Evolutionary conservation across 1,284 basidiomycete species (phyloP), one percentile per base, ranked within the genome.

Genomic region (Ceratobasidium sp.): DNA sequence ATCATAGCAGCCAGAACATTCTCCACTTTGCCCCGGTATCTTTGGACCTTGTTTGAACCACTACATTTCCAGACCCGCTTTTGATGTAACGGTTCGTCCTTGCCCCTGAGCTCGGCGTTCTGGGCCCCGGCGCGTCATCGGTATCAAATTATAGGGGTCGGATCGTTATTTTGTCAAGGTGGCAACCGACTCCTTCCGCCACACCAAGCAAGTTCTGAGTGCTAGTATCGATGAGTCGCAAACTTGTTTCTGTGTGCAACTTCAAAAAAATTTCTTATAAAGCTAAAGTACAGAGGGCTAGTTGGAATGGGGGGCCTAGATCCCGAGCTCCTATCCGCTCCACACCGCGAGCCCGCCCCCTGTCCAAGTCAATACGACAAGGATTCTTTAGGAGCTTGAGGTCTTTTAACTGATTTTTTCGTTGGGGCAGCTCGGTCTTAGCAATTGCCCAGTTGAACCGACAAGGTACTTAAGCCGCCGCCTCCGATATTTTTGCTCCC

Each of bases 361-460:
- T n/a, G 51, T 20, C 51, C 51, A 4, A 53, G 4, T 53, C 51
- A 20, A 23, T 51, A n/a, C 9, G 44, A 46, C n/a, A 15, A 51
- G 49, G 20, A 18, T 55, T 20, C 53, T 18, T n/a, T 23, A 55
- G 53, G 53, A 23, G 53, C 9, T n/a, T n/a, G 53, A 4, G 53
- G n/a, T 55, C 18, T 23, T 55, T 55, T 4, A 55, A 60, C 3
- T n/a, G 23, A 3, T 39, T 20, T 40, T 63, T 20, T 42, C 39
- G 13, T 63, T 63, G 39, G 61, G 61, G 61, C 39, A n/a, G 39
- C 61, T 63, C 61, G 61, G 61, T 5, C 56, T 58, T 15, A 6
- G 5, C 5, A 28, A 7, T 7, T 58, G 39, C 60, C 33, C 60
- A 61, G 60, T 5, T 26, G 28, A n/a, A 18, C 1, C 7, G 23